These are phyloP conservation scores for Diaporthe helianthi DNA, from an alignment of 2,329 filamentous ascomycete genomes.

Conservation along the genomic window DNA sequence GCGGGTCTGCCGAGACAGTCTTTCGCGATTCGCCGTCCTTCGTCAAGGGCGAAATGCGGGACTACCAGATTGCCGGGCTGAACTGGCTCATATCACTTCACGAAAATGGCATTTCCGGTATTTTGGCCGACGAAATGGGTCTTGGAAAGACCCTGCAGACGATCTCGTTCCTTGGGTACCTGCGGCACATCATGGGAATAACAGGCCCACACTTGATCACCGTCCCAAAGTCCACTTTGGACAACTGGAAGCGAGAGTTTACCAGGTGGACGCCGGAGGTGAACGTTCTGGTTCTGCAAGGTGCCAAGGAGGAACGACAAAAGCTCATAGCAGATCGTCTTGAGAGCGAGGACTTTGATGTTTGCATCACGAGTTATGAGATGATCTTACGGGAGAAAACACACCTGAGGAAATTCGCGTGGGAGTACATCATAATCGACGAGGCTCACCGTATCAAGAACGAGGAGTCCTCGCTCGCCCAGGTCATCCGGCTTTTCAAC, in stretches of 20 bases:
- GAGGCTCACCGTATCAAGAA: constrained; percentile 99
- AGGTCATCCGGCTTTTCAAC: constrained; percentile 95
- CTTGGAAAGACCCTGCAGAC: constrained; percentile 97
- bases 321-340: constrained; percentile 88
- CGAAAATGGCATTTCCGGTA: constrained; percentile 98
- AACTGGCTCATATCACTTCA: constrained; percentile 98
- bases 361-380: constrained; percentile 98
- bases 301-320: constrained; percentile 91
- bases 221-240: constrained; percentile 95
- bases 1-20: constrained; percentile 83
- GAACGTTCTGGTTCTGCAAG: constrained; percentile 91
- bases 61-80: constrained; percentile 93
- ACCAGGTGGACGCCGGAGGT: constrained; percentile 93
- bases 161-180: constrained; percentile 93
- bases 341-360: constrained; percentile 88
- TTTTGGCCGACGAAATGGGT: constrained; percentile 98
- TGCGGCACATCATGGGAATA: constrained; percentile 89
- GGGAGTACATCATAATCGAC: constrained; percentile 99
- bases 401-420: constrained; percentile 95
- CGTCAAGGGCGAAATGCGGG: constrained; percentile 87
- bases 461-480: constrained; percentile 94
- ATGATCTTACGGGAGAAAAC: constrained; percentile 97
- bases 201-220: constrained; percentile 89
- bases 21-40: constrained; percentile 95
- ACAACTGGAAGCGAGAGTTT: constrained; percentile 99